These are phyloP conservation scores for Aspergillus hortae DNA, from an alignment of 2,329 filamentous ascomycete genomes.

Conservation along the genomic window DNA sequence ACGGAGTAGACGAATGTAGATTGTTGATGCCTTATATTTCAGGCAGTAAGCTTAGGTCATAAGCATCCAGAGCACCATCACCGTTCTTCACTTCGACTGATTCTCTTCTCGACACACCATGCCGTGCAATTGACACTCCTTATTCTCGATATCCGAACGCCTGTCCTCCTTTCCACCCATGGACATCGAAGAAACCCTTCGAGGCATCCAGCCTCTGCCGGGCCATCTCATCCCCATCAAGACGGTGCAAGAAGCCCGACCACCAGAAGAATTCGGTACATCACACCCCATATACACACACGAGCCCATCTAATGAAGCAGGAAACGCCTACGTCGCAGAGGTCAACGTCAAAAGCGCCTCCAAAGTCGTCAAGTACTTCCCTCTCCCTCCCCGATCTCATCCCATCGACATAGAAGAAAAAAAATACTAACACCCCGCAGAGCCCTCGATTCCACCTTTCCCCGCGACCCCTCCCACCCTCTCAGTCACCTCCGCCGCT, in stretches of 20 bases:
- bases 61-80: slow-evolving; percentile 16
- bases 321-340: slow-evolving; percentile 43
- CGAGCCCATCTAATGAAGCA: slow-evolving; percentile 18
- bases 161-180: slow-evolving; percentile 1
- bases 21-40: neutral
- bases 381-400: neutral
- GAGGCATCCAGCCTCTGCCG: slow-evolving; percentile 25
- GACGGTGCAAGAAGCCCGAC: slow-evolving; percentile 42
- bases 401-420: neutral
- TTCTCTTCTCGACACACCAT: neutral
- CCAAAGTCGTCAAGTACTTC: slow-evolving; percentile 40
- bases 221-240: slow-evolving; percentile 39
- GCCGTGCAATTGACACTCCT: neutral
- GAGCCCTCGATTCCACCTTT: slow-evolving; percentile 37
- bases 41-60: slow-evolving; percentile 16
- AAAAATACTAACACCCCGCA: slow-evolving; percentile 11
- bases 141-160: neutral
- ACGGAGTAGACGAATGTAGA: neutral
- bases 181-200: slow-evolving; percentile 21
- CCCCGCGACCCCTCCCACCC: slow-evolving; percentile 31
- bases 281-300: neutral
- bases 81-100: neutral
- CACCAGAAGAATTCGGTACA: slow-evolving; percentile 41
- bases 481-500: slow-evolving; percentile 40
- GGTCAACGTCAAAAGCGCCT: slow-evolving; percentile 43